Evolutionary conservation across 1,284 basidiomycete genomes (phyloP).

Genomic region (Rugosomyces carneus): DNA sequence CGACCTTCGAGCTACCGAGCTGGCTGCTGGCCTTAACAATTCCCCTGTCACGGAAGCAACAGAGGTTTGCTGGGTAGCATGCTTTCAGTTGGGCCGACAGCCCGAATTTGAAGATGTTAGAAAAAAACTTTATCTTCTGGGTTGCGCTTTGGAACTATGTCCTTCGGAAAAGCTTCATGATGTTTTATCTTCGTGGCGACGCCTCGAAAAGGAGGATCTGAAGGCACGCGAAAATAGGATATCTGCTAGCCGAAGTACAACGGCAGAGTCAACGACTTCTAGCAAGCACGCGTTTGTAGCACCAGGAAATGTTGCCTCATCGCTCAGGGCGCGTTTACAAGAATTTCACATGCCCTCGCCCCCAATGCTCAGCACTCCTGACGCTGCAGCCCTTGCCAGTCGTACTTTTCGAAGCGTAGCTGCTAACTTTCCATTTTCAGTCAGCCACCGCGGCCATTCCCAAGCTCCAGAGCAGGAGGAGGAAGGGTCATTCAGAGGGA

Average conservation of each 20-base stretch:
- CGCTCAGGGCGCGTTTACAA: constrained; percentile 54
- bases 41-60: constrained; percentile 52
- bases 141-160: constrained; percentile 82
- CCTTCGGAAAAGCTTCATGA: constrained; percentile 73
- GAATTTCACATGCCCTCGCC: constrained; percentile 60
- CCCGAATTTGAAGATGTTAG: constrained; percentile 64
- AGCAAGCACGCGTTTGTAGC: constrained; percentile 19
- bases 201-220: constrained; percentile 58
- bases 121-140: constrained; percentile 70
- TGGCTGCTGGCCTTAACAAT: constrained; percentile 32
- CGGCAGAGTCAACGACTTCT: constrained; percentile 19
- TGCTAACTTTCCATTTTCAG: constrained; percentile 67
- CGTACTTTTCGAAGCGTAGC: constrained; percentile 70
- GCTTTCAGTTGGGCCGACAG: constrained; percentile 80
- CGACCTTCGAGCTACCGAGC: constrained; percentile 33
- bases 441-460: constrained; percentile 47
- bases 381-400: constrained; percentile 67
- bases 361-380: constrained; percentile 58
- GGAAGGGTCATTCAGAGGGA: constrained; percentile 32
- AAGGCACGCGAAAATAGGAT: constrained; percentile 41
- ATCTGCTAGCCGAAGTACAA: constrained; percentile 22
- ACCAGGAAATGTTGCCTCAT: constrained; percentile 34
- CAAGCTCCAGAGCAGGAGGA: constrained; percentile 37
- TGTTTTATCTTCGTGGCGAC: constrained; percentile 69
- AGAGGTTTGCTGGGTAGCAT: constrained; percentile 83